Evolutionary conservation across 2,329 filamentous ascomycete species (phyloP).

Genomic region (Calonectria henricotiae): DNA sequence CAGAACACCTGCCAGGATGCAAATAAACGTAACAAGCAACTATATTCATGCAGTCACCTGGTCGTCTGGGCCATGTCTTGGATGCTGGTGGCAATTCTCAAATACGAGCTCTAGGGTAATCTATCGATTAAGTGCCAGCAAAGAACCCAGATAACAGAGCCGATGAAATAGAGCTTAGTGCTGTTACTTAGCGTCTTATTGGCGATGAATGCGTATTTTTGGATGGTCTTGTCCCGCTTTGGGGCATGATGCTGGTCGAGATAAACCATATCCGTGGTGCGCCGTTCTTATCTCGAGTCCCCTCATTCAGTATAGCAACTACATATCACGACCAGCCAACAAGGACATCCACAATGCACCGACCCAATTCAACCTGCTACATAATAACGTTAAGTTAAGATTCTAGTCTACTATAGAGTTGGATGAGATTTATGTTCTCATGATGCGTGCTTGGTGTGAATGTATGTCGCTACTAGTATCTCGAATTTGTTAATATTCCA

Average conservation of each 20-base stretch:
- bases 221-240: neutral
- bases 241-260: neutral
- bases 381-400: too few species aligned
- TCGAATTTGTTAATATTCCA: too few species aligned
- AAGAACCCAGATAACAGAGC: neutral
- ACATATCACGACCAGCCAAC: neutral
- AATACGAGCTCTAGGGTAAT: conserved; percentile 9
- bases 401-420: too few species aligned
- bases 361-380: neutral
- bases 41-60: neutral
- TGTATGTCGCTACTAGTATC: neutral
- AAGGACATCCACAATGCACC: neutral
- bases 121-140: neutral
- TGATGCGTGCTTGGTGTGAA: neutral
- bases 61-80: neutral
- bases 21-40: neutral
- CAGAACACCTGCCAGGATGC: neutral
- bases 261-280: neutral
- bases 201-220: conserved; percentile 1
- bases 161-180: neutral
- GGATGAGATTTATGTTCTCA: too few species aligned
- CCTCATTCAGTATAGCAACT: neutral
- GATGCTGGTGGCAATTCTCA: neutral
- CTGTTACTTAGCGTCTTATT: neutral
- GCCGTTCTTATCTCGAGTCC: neutral